These are phyloP conservation scores for Cyclostephanos invisitatus DNA, from an alignment of 108 stramenopile species.

Conservation along the genomic window DNA sequence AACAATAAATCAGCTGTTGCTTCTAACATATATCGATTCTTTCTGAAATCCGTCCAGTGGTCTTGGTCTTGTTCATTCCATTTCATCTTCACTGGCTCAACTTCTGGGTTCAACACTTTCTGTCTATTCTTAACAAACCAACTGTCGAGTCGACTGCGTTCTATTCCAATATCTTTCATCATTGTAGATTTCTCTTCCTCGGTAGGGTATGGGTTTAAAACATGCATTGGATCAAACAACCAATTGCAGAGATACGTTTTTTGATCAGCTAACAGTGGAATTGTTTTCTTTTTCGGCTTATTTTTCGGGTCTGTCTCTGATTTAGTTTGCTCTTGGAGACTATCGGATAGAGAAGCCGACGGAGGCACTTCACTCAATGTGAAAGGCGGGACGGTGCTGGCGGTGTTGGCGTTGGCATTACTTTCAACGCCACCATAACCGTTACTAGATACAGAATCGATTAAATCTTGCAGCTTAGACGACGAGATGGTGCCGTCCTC, in stretches of 20 bases:
- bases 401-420: neutral
- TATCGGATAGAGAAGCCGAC: neutral
- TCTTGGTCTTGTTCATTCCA: constrained; percentile 24
- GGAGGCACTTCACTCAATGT: neutral
- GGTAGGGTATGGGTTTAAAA: constrained; percentile 46
- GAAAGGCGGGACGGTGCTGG: neutral
- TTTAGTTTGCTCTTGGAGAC: neutral
- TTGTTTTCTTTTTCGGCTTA: constrained; percentile 30
- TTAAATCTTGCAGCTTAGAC: constrained; percentile 19
- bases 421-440: neutral
- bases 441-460: constrained; percentile 1
- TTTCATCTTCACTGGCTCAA: constrained; percentile 29
- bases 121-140: constrained; percentile 43
- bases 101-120: constrained; percentile 20
- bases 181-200: constrained; percentile 40
- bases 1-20: constrained; percentile 86
- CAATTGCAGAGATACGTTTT: constrained; percentile 41
- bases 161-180: constrained; percentile 32
- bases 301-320: constrained; percentile 12
- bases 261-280: constrained; percentile 22
- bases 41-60: constrained; percentile 39
- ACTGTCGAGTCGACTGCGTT: constrained; percentile 32
- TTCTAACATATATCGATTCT: constrained; percentile 71
- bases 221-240: constrained; percentile 40
- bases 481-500: neutral